These are phyloP conservation scores for Albifimbria verrucaria DNA, from an alignment of 2,329 filamentous ascomycete species.

Conservation along the genomic window DNA sequence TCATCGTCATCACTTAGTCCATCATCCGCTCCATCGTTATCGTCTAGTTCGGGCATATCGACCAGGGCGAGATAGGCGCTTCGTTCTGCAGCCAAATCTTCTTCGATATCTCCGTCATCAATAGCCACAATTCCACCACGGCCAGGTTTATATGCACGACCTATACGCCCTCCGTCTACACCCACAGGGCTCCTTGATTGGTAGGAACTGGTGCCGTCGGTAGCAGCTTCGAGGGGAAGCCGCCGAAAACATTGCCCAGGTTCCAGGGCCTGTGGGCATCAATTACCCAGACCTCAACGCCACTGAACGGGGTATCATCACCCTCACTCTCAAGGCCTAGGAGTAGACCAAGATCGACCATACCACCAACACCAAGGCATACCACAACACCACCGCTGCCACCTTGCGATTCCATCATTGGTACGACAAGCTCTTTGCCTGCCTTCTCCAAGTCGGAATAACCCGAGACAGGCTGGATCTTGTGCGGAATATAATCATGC, in stretches of 20 bases:
- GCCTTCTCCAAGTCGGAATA: slow-evolving; percentile 84
- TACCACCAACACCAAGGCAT: slow-evolving; percentile 87
- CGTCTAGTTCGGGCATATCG: slow-evolving; percentile 87
- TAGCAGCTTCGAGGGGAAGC: slow-evolving; percentile 54
- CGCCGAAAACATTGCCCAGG: slow-evolving; percentile 86
- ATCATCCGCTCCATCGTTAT: slow-evolving; percentile 66
- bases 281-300: slow-evolving; percentile 93
- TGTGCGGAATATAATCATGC: slow-evolving; percentile 96
- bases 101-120: slow-evolving; percentile 92
- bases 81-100: slow-evolving; percentile 69
- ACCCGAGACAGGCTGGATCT: slow-evolving; percentile 90
- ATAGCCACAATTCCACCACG: slow-evolving; percentile 89
- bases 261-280: slow-evolving; percentile 95
- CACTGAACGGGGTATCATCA: slow-evolving; percentile 66
- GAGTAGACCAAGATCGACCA: slow-evolving; percentile 80
- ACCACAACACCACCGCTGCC: slow-evolving; percentile 86
- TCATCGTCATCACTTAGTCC: slow-evolving; percentile 57
- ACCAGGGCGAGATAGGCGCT: slow-evolving; percentile 82
- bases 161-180: slow-evolving; percentile 70
- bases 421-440: slow-evolving; percentile 73
- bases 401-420: slow-evolving; percentile 82
- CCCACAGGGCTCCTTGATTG: slow-evolving; percentile 57
- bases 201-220: slow-evolving; percentile 43
- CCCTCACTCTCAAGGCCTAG: slow-evolving; percentile 66
- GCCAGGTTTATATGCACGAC: slow-evolving; percentile 69